A percentile compares a stretch with the other conserved stretches of the same genome.
phyloP scores from a whole-genome alignment of 2,329 filamentous ascomycete genomes.

The Penicillium sp. region DNA sequence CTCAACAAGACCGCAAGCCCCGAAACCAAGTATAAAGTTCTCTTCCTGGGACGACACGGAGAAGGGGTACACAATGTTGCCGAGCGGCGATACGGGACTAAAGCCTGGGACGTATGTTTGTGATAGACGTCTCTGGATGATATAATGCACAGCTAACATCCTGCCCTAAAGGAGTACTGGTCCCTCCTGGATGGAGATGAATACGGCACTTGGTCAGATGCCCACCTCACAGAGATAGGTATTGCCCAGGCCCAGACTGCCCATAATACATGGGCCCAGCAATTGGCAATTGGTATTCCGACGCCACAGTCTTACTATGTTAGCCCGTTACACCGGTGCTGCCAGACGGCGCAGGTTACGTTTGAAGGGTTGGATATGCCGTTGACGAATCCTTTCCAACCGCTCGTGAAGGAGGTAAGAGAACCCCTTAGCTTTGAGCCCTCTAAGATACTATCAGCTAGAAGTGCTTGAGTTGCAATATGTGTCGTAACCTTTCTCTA shows the following conservation, averaged over 20 bases:
- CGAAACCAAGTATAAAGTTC: conserved; percentile 56
- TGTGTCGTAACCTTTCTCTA: too few species aligned
- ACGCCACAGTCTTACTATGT: conserved; percentile 60
- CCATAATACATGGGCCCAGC: conserved; percentile 53
- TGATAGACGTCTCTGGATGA: not conserved
- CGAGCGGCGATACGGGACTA: conserved; percentile 60
- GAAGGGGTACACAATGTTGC: conserved; percentile 66
- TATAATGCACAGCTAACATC: not conserved
- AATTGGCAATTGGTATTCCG: conserved; percentile 55
- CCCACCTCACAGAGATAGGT: conserved; percentile 59
- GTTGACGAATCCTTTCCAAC: conserved; percentile 52
- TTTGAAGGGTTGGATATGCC: conserved; percentile 56
- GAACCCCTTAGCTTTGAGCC: not conserved
- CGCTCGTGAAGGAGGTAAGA: conserved; percentile 59
- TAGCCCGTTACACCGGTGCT: conserved; percentile 61
- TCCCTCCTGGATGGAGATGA: conserved; percentile 61
- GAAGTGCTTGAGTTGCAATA: not conserved
- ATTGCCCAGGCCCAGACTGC: conserved; percentile 54
- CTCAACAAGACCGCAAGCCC: conserved; percentile 48
- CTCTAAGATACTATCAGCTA: not conserved
- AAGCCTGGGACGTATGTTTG: conserved; percentile 60
- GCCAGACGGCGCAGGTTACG: conserved; percentile 60
- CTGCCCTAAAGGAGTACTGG: conserved; percentile 56
- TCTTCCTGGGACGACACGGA: conserved; percentile 64
- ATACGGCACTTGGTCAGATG: conserved; percentile 61